Evolutionary conservation across 495 filamentous ascomycete genomes (phyloP).

Genomic region (Viridothelium virens): DNA sequence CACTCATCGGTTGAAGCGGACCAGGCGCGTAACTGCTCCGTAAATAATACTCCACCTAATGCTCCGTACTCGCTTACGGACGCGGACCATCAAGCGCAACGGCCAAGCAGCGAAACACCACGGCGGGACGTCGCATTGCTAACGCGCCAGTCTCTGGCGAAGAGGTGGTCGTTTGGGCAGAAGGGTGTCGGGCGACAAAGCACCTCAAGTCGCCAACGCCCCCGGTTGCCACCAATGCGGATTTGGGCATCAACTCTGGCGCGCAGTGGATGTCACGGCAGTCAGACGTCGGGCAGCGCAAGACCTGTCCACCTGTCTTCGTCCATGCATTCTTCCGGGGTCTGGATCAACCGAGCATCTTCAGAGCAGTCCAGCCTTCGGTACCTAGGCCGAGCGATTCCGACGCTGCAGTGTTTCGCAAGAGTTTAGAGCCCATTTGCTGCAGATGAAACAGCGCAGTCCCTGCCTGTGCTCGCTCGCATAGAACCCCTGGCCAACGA

Average conservation of each 20-base stretch:
- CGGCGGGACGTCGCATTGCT: too few species aligned
- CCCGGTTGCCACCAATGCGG: not conserved
- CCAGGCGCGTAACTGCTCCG: too few species aligned
- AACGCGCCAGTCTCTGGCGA: not conserved
- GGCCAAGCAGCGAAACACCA: too few species aligned
- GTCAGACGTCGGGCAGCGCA: constrained; percentile 4
- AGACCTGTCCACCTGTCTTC: not conserved
- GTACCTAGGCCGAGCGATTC: not conserved
- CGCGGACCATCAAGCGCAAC: too few species aligned
- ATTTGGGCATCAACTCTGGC: constrained; percentile 1
- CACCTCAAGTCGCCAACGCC: not conserved
- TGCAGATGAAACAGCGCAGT: not conserved
- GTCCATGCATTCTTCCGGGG: constrained; percentile 3
- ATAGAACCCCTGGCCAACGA: not conserved
- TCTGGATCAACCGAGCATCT: not conserved
- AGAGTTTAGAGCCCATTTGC: not conserved
- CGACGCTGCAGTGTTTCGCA: constrained; percentile 4
- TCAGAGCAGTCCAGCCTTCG: not conserved
- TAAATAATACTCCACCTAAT: too few species aligned
- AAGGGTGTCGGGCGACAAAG: constrained; percentile 4
- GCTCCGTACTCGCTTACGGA: too few species aligned
- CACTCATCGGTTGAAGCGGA: not conserved
- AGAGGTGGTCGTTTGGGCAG: not conserved
- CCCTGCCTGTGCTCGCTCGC: not conserved
- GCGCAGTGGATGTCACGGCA: not conserved